Base-by-base conservation (phyloP, 495 filamentous ascomycete genomes). In the Xylaria castorea region DNA sequence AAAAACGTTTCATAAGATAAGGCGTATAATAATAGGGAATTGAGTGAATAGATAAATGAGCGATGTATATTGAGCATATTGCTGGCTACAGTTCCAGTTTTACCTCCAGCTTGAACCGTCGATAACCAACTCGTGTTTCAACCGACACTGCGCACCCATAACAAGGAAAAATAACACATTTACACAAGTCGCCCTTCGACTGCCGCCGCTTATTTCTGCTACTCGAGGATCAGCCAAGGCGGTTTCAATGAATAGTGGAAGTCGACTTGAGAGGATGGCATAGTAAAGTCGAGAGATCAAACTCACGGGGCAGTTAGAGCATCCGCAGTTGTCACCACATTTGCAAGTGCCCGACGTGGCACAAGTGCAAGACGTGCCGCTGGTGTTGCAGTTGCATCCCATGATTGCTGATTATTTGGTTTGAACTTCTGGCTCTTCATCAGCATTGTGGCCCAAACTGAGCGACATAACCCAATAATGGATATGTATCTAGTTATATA, bases 311-410 rank as follows among this genome's bases (percentile, higher is more conserved):
- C 77, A 79, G 71, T 75, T 74, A 63, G 68, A 32, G 77, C 77
- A 79, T 44, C 75, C 76, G 74, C 77, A 79, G 77, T 71, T 76
- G 42, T 76, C 32, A 69, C 74, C 74, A 61, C 77, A 79, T 30
- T 62, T 66, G 63, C 77, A 79, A n/a, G 71, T 60, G 71, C 77
- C 77, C 36, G 75, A 60, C 65, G 38, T 73, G 58, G 77, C 75
- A 58, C 77, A 79, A 66, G 27, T 42, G 70, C 77, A 79, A 38
- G 77, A n/a, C 48, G 16, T 27, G 66, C 74, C 75, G 32, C 68
- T 66, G 66, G 63, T 73, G 68, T 75, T 77, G 69, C 77, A 79
- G 68, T 75, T 73, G 73, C 77, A 79, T 46, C 34, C 76, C 77
- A 79, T 79, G 51, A 32, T 71, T 66, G 65, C 12, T 36, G 18